Evolutionary conservation across 2,329 filamentous ascomycete species (phyloP).

Genomic region (Chaetomium sp.): DNA sequence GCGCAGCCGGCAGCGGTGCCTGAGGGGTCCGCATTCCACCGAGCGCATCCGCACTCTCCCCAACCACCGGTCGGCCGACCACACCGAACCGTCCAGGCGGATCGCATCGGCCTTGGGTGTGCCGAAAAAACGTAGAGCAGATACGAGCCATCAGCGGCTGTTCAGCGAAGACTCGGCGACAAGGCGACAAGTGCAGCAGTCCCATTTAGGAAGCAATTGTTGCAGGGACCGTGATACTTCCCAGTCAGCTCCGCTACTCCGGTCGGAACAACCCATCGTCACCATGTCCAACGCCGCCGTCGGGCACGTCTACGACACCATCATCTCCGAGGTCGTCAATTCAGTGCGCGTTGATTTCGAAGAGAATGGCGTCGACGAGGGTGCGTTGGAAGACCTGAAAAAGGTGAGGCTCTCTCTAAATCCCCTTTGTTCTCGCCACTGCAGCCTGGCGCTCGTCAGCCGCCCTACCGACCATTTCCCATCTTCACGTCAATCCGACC

Average conservation of each 20-base stretch:
- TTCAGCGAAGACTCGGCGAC: constrained; percentile 9
- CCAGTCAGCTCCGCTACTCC: constrained; percentile 18
- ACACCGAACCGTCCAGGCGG: constrained; percentile 18
- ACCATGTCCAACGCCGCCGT: constrained; percentile 62
- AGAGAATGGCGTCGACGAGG: constrained; percentile 88
- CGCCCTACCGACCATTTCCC: background rate
- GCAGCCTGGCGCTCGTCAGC: background rate
- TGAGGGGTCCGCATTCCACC: constrained; percentile 29
- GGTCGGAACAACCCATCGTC: constrained; percentile 24
- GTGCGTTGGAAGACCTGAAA: constrained; percentile 82
- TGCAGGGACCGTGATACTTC: constrained; percentile 17
- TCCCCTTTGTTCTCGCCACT: constrained; percentile 5
- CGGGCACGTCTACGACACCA: constrained; percentile 78
- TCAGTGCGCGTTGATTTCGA: constrained; percentile 94
- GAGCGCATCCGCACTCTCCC: constrained; percentile 14
- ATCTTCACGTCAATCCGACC: background rate
- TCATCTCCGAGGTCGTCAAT: constrained; percentile 85
- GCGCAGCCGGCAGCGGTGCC: constrained; percentile 22
- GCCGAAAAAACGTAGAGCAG: constrained; percentile 11
- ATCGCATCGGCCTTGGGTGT: constrained; percentile 1
- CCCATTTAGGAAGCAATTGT: constrained; percentile 13
- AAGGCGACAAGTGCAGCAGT: constrained; percentile 7
- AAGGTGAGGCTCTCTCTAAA: constrained; percentile 63
- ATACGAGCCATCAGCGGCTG: background rate
- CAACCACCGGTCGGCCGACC: constrained; percentile 12